Evolutionary conservation across 1,284 basidiomycete genomes (phyloP), one percentile per base, ranked within the genome.

Genomic region (Cystobasidium pallidum): DNA sequence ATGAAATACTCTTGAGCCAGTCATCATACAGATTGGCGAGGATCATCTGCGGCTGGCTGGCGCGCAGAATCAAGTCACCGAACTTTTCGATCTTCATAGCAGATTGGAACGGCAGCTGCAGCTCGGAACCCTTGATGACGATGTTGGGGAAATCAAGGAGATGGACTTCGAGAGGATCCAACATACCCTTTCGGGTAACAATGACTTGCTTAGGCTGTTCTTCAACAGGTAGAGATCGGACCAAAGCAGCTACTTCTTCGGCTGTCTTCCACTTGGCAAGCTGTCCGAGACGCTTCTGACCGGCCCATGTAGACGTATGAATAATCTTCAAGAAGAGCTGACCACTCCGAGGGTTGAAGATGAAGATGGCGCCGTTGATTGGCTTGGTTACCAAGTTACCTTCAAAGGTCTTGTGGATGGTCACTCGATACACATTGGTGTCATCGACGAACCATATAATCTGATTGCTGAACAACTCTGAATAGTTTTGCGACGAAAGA

Each of bases 81-180:
- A 99, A 98, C 83, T 98, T 97, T 86, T 99, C 96, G 88, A 99
- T 94, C 86, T 99, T 98, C 89, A 99, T 94, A 78, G 93, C 95
- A 19, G 95, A 94, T 84, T 99, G 95, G 92, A 99, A 99, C 0
- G 96, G 96, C 74, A 99, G 83, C 81, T 99, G 96, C 58, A 99
- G 84, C 82, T 99, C 96, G 76, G 91, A 94, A 67, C 96, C 96
- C 84, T 99, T 98, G 86, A 99, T 99, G 82, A 98, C 94, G 78
- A 99, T 97, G 83, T 99, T 99, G 66, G 96, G 96, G 89, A 99
- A 99, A 84, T 98, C 96, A 76, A 83, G 89, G 82, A 98, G 87
- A 81, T 99, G 96, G 73, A 99, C 96, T 84, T 99, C 96, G 73
- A 99, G 76, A 4, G 82, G 82, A 75, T 83, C 82, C 66, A 99